A percentile compares a stretch with the other conserved stretches of the same genome.
Evolutionary conservation across 225 moss, liverwort and hornwort genomes (phyloP).

Genomic region (Asterella californica): DNA sequence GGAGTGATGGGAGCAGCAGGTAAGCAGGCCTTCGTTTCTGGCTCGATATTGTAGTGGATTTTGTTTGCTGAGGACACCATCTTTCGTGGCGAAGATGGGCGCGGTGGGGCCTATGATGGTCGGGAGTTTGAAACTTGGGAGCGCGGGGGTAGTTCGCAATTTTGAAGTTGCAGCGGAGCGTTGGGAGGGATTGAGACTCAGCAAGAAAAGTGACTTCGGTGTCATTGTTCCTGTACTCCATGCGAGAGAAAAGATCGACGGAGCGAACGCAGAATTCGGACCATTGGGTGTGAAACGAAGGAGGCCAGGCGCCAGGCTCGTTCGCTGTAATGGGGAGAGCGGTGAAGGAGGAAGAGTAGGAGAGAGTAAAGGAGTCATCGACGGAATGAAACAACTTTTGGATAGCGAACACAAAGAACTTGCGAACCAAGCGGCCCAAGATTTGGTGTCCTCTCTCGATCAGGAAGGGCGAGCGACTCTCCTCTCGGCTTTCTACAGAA

Average conservation of each 20-base stretch:
- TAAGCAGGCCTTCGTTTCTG: no score
- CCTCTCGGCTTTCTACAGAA: conserved; percentile 54
- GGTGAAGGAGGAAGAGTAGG: background rate
- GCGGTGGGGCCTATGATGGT: background rate
- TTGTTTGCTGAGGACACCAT: no score
- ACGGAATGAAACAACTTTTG: conserved; percentile 41
- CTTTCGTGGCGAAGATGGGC: no score
- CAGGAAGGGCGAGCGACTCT: conserved; percentile 49
- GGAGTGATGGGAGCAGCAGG: no score
- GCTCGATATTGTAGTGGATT: no score
- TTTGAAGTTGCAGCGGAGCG: background rate
- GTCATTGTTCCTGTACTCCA: background rate
- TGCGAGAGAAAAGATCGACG: background rate
- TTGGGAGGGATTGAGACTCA: background rate
- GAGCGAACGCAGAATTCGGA: background rate
- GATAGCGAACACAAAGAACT: conserved; percentile 26
- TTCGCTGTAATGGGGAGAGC: background rate
- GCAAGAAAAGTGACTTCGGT: background rate
- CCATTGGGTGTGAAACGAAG: background rate
- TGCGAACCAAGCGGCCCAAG: conserved; percentile 47
- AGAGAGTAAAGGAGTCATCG: background rate
- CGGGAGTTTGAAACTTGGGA: background rate
- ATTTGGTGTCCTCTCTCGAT: conserved; percentile 43
- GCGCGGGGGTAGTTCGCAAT: background rate
- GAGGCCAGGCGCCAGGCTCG: background rate